Evolutionary conservation across 495 filamentous ascomycete genomes (phyloP), one percentile per base, ranked within the genome.

Genomic region (Darksidea phi): DNA sequence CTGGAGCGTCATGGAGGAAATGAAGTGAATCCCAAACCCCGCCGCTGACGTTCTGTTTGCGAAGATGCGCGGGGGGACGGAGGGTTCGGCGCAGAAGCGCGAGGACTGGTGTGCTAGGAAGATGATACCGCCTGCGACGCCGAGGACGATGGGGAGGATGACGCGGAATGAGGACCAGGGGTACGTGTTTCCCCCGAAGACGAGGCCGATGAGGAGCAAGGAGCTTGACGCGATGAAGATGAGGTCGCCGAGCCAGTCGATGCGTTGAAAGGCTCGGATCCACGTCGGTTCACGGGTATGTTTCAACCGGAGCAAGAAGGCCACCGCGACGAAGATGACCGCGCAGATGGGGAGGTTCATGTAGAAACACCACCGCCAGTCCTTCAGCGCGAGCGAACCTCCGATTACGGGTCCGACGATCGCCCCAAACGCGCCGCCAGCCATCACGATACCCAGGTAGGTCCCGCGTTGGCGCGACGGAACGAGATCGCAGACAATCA

Each of bases 401-500:
- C 62, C 62, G 8, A 59, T 32, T 8, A 60, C 18, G 10, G 62
- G 62, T 2, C 56, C 62, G 6, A 43, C n/a, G 46, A 59, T 24
- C 20, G 62, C 38, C 7, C 54, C 53, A 24, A 64, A 11, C 12
- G 52, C 54, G 37, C 28, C 18, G 0, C 18, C 20, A 25, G 21
- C 21, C 13, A 43, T 28, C 6, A 57, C 46, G 1, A 58, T 49
- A 12, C 61, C 61, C 12, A 51, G 34, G 42, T 74, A 79, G 17
- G 72, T 73, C 6, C 61, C 62, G 41, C 66, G 55, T 41, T 69
- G 48, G 43, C 66, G 54, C 18, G 72, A 34, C 10, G 66, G 59
- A 15, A 72, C 67, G 32, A 78, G 37, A 48, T 79, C 76, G 38
- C 62, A 57, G 17, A 78, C 54, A 41, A 77, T 68, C 13, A 76